These are phyloP conservation scores for Candida glaebosa DNA, from an alignment of 805 yeast genomes.

Conservation along the genomic window DNA sequence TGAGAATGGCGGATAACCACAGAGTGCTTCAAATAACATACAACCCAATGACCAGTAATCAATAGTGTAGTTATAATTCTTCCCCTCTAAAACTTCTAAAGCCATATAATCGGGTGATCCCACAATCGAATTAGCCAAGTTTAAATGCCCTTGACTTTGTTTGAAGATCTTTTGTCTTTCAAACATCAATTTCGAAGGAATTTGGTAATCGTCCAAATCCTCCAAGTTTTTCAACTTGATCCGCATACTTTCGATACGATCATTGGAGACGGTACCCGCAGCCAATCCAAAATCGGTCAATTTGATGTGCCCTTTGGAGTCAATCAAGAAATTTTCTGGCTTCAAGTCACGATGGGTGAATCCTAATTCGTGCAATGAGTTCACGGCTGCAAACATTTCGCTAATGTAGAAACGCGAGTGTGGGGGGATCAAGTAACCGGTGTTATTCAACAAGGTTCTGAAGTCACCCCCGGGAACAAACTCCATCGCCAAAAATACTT, in stretches of 20 bases:
- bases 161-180: slow-evolving; percentile 88
- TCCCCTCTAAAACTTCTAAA: slow-evolving; percentile 91
- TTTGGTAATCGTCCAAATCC: slow-evolving; percentile 60
- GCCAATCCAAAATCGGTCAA: slow-evolving; percentile 96
- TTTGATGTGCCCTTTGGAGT: slow-evolving; percentile 86
- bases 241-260: slow-evolving; percentile 90
- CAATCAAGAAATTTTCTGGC: slow-evolving; percentile 91
- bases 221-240: slow-evolving; percentile 64
- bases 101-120: slow-evolving; percentile 99
- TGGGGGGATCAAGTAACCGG: slow-evolving; percentile 88
- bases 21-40: slow-evolving; percentile 91
- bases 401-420: slow-evolving; percentile 94
- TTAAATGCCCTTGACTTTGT: slow-evolving; percentile 68
- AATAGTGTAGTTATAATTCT: slow-evolving; percentile 89
- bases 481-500: slow-evolving; percentile 95
- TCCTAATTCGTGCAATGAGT: slow-evolving; percentile 90
- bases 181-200: slow-evolving; percentile 65
- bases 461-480: slow-evolving; percentile 99
- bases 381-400: slow-evolving; percentile 95
- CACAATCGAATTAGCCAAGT: slow-evolving; percentile 91
- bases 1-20: slow-evolving; percentile 96
- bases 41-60: slow-evolving; percentile 99
- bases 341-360: slow-evolving; percentile 96
- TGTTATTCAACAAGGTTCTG: slow-evolving; percentile 88
- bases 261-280: slow-evolving; percentile 91